phyloP scores from a whole-genome alignment of 2,329 filamentous ascomycete genomes.

The Neurospora sp. region DNA sequence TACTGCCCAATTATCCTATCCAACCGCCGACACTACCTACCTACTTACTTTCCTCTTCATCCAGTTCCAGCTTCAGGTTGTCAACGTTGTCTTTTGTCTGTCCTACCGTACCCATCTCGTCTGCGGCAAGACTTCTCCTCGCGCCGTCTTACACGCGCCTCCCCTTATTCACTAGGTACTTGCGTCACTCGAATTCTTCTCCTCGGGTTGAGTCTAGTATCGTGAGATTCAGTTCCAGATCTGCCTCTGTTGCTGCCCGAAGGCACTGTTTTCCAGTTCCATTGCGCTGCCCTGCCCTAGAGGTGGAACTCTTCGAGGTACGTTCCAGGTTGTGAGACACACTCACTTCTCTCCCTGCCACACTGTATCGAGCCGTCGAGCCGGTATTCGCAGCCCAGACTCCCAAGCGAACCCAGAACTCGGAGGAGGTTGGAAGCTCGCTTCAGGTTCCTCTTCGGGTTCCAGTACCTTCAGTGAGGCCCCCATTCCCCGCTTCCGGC shows the following conservation, averaged over 20 bases:
- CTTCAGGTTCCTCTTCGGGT: neutral
- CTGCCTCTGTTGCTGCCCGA: neutral
- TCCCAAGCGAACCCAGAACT: neutral
- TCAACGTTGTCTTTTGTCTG: neutral
- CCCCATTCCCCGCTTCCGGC: neutral
- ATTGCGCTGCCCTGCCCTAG: neutral
- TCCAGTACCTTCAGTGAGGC: neutral
- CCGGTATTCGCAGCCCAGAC: neutral
- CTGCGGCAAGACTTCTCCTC: neutral
- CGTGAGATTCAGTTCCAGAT: neutral
- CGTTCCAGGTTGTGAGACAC: neutral
- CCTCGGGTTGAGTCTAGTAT: neutral
- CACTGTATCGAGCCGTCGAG: neutral
- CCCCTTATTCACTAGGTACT: neutral
- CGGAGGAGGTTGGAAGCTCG: neutral
- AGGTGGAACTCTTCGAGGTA: neutral
- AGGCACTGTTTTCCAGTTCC: neutral
- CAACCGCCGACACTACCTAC: neutral
- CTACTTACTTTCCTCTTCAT: neutral
- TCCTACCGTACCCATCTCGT: neutral
- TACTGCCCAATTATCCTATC: neutral
- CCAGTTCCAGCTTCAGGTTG: neutral
- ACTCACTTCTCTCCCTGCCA: neutral
- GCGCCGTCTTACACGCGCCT: neutral
- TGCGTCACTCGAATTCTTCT: neutral